phyloP scores from a whole-genome alignment of 192 early-diverging fungal genomes.

The Allomyces javanicus region DNA sequence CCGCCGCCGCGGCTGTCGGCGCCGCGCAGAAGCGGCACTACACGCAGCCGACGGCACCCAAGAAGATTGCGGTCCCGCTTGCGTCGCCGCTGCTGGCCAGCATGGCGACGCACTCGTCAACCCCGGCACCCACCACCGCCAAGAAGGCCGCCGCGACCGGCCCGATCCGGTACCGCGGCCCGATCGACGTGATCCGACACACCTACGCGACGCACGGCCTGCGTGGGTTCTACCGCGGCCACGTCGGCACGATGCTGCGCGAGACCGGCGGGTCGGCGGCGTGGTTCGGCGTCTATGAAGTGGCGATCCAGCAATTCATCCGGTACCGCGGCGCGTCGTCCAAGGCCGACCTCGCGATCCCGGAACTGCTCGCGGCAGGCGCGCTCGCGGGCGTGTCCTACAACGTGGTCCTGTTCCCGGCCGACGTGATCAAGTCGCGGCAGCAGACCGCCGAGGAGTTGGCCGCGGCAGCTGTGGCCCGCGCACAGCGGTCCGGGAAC shows the following conservation, averaged over 20 bases:
- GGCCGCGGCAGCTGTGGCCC: no score
- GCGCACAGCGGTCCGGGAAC: neutral
- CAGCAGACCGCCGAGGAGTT: constrained; percentile 72
- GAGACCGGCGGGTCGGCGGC: constrained; percentile 80
- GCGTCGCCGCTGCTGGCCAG: neutral
- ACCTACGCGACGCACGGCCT: constrained; percentile 24
- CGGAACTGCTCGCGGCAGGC: constrained; percentile 65
- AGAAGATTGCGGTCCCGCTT: neutral
- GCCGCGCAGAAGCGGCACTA: neutral
- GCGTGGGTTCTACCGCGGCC: constrained; percentile 54
- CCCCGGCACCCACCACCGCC: neutral
- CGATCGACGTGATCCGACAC: constrained; percentile 22
- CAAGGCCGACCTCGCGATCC: constrained; percentile 51
- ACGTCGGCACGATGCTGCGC: constrained; percentile 63
- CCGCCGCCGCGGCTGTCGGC: neutral
- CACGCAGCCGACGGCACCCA: neutral
- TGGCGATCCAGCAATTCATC: constrained; percentile 35
- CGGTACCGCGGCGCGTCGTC: neutral
- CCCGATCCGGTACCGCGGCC: constrained; percentile 9
- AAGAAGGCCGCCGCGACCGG: no score
- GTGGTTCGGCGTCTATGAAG: constrained; percentile 95
- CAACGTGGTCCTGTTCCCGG: constrained; percentile 72
- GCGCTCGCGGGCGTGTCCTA: constrained; percentile 80
- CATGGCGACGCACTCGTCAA: neutral
- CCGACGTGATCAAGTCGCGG: constrained; percentile 80